phyloP scores from a whole-genome alignment of 148 eudicot genomes.

The Rheum nobile region DNA sequence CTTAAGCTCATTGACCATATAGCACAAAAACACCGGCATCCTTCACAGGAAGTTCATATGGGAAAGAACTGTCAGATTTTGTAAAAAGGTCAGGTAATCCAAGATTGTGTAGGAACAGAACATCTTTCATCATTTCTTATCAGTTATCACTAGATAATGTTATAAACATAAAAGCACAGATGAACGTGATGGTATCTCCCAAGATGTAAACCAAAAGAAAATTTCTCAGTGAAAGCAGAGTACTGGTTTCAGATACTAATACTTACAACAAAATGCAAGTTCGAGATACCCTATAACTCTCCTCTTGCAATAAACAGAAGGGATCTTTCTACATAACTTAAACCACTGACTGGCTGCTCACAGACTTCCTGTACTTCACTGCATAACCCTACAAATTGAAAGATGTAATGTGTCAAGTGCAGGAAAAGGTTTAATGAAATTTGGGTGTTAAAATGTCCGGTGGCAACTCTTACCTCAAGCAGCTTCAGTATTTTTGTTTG shows the following conservation, averaged over 20 bases:
- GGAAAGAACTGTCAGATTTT: neutral
- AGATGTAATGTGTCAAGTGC: neutral
- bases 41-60: neutral
- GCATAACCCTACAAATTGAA: slow-evolving; percentile 10
- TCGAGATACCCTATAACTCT: neutral
- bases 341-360: neutral
- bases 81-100: neutral
- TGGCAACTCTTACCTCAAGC: slow-evolving; percentile 59
- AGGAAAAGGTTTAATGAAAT: neutral
- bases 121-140: neutral
- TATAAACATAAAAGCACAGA: neutral
- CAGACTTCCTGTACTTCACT: slow-evolving; percentile 2
- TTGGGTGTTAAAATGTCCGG: neutral
- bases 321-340: slow-evolving; percentile 2
- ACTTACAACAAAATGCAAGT: neutral
- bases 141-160: neutral
- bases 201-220: neutral
- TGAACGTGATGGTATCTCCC: neutral
- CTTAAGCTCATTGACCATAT: neutral
- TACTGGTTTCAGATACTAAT: neutral
- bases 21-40: neutral
- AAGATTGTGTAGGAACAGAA: neutral
- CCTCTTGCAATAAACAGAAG: neutral
- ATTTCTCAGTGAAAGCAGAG: neutral
- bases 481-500: slow-evolving; percentile 67